A percentile compares a stretch with the other conserved stretches of the same genome.
Evolutionary conservation across 108 stramenopile genomes (phyloP).

Genomic region (Skeletonema costatum): DNA sequence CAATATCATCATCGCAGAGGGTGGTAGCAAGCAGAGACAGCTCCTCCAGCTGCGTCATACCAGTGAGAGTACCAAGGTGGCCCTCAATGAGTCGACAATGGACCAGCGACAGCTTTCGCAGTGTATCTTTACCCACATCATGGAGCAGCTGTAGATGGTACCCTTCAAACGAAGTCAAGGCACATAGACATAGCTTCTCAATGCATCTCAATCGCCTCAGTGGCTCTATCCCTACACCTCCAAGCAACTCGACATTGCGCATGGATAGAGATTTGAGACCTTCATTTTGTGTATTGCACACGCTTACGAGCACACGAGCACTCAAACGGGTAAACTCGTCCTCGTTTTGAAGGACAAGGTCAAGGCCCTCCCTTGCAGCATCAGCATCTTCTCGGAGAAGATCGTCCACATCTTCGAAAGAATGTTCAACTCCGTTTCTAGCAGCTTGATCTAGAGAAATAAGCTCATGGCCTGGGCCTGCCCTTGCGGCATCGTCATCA

Average conservation of each 20-base stretch:
- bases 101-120: neutral
- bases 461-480: too few relatives aligned
- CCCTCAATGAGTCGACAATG: neutral
- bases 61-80: neutral
- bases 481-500: neutral
- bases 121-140: neutral
- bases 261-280: neutral
- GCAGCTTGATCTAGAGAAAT: too few relatives aligned
- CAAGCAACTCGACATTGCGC: neutral
- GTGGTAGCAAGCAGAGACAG: neutral
- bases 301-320: neutral
- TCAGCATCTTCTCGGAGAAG: too few relatives aligned
- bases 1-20: neutral
- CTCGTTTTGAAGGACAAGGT: neutral
- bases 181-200: neutral
- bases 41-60: neutral
- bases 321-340: neutral
- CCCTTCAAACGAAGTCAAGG: neutral
- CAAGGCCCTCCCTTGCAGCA: neutral
- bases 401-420: too few relatives aligned
- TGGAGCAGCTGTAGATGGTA: neutral
- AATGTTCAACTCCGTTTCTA: too few relatives aligned
- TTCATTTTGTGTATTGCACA: neutral
- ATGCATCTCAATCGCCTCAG: neutral
- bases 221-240: neutral